A percentile compares a stretch with the other conserved stretches of the same genome.
phyloP scores from a whole-genome alignment of 2,329 filamentous ascomycete genomes.

The Penicillium sp. region DNA sequence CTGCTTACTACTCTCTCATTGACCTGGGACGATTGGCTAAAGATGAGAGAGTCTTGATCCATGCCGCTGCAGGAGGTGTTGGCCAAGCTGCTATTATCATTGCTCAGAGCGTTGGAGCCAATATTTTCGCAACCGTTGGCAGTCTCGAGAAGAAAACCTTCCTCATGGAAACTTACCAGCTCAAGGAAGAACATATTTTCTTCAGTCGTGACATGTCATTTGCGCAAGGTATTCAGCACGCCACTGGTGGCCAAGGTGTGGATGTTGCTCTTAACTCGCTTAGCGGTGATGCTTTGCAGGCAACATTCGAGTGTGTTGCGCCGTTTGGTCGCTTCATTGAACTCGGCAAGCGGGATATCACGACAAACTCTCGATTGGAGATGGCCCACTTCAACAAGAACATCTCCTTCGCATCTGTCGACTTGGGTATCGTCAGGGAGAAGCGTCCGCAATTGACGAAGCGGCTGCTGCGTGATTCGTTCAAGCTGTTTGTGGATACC shows the following conservation, averaged over 20 bases:
- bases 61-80: constrained; percentile 28
- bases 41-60: constrained; percentile 26
- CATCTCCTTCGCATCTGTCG: constrained; percentile 46
- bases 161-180: constrained; percentile 19
- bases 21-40: constrained; percentile 25
- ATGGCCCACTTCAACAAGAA: constrained; percentile 50
- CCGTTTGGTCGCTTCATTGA: constrained; percentile 36
- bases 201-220: constrained; percentile 25
- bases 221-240: constrained; percentile 27
- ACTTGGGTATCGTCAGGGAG: constrained; percentile 35
- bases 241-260: constrained; percentile 28
- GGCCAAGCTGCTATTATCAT: constrained; percentile 30
- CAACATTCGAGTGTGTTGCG: constrained; percentile 31
- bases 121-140: constrained; percentile 27
- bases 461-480: constrained; percentile 27
- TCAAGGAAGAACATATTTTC: constrained; percentile 18
- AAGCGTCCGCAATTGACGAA: constrained; percentile 25
- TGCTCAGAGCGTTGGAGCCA: constrained; percentile 23
- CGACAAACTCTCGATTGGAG: constrained; percentile 42
- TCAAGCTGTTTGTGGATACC: constrained; percentile 16
- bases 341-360: constrained; percentile 37
- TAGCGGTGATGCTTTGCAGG: constrained; percentile 29
- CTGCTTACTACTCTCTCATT: constrained; percentile 29
- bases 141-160: constrained; percentile 25
- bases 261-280: constrained; percentile 34